Percentiles rank a stretch among this genome's conserved stretches.
Evolutionary conservation across 1,284 basidiomycete species (phyloP).

Genomic region (Ceratobasidium sp.): DNA sequence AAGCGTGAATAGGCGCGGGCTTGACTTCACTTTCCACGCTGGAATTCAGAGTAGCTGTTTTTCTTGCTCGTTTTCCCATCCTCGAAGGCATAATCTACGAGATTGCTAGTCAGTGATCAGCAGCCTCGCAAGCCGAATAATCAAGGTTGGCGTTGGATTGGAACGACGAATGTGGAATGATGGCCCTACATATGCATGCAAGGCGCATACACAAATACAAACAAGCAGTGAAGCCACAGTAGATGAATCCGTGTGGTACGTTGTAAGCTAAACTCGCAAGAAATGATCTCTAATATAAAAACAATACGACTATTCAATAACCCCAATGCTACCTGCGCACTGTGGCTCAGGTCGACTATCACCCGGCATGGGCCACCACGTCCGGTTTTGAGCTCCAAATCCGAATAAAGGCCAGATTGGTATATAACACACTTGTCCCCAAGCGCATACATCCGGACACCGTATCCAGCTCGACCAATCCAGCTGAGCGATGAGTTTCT

Average conservation of each 20-base stretch:
- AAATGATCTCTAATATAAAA: too few species aligned
- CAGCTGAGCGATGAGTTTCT: conserved; percentile 5
- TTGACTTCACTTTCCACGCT: not conserved
- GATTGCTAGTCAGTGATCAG: too few species aligned
- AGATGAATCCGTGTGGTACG: too few species aligned
- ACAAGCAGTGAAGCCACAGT: too few species aligned
- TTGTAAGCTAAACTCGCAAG: too few species aligned
- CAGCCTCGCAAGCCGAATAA: too few species aligned
- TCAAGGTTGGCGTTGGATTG: too few species aligned
- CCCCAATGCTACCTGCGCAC: conserved; percentile 1
- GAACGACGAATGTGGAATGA: too few species aligned
- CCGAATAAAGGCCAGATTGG: conserved; percentile 30
- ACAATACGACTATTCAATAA: too few species aligned
- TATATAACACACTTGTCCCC: conserved; percentile 25
- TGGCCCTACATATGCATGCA: too few species aligned
- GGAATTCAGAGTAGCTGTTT: not conserved
- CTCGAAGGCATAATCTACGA: conserved; percentile 11
- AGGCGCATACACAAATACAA: too few species aligned
- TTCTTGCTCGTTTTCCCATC: not conserved
- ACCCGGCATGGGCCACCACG: not conserved
- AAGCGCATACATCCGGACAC: conserved; percentile 25
- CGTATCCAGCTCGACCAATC: conserved; percentile 26
- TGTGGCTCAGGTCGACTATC: conserved; percentile 3
- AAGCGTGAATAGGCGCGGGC: not conserved
- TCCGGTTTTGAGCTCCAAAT: conserved; percentile 1